These are phyloP conservation scores for Pestalotiopsis sp. DNA, from an alignment of 2,329 filamentous ascomycete species.

Conservation along the genomic window DNA sequence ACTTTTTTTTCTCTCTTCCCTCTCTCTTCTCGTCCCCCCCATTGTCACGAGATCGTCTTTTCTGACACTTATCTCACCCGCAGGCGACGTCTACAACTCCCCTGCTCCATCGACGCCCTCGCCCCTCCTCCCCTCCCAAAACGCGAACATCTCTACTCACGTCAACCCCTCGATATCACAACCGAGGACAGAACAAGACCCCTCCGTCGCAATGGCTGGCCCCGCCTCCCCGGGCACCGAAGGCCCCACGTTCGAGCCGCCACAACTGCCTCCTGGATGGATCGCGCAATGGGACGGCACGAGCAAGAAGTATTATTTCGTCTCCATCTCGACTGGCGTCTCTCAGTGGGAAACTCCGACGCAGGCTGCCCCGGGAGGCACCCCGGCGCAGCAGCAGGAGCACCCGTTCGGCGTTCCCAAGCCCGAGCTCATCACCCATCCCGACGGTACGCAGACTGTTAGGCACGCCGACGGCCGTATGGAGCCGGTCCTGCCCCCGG, in stretches of 20 bases:
- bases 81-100: not conserved
- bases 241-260: slow-evolving; percentile 61
- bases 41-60: slow-evolving; percentile 6
- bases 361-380: slow-evolving; percentile 63
- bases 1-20: not conserved
- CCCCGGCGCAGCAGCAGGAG: slow-evolving; percentile 56
- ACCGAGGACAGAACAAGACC: slow-evolving; percentile 7
- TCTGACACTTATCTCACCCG: not conserved
- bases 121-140: not conserved
- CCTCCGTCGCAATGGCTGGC: slow-evolving; percentile 50
- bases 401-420: slow-evolving; percentile 64
- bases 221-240: slow-evolving; percentile 60
- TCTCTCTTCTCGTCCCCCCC: not conserved
- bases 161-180: not conserved
- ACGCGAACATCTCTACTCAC: not conserved
- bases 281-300: slow-evolving; percentile 71
- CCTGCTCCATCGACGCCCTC: not conserved
- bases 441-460: slow-evolving; percentile 64
- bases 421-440: slow-evolving; percentile 61
- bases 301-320: slow-evolving; percentile 70
- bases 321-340: slow-evolving; percentile 71
- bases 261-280: slow-evolving; percentile 66
- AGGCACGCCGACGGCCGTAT: slow-evolving; percentile 63
- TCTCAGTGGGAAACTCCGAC: slow-evolving; percentile 78
- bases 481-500: slow-evolving; percentile 58